Base-by-base conservation (phyloP, 768 basidiomycete genomes). In the Rhizopogon vulgaris region DNA sequence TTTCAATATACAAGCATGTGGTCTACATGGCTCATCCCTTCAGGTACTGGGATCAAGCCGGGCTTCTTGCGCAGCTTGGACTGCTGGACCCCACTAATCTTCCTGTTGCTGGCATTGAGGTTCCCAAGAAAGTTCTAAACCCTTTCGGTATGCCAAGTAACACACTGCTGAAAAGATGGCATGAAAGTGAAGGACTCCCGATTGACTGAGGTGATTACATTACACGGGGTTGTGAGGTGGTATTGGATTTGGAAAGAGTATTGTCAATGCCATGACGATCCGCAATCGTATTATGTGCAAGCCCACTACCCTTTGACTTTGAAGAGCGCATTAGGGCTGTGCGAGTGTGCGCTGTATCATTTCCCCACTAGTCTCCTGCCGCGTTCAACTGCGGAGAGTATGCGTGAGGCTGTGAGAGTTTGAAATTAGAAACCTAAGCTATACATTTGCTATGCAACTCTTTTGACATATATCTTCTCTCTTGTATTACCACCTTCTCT, bases 1-100 rank as follows among this genome's bases (percentile, higher is more conserved):
- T 38, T 41, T 24, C 6, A 12, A 41, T 38, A 25, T 7, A 24
- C 32, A 17, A 24, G 17, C 14, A n/a, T 45, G 22, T 54, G 4
- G 4, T 36, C 17, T 24, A 52, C 38, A 32, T 42, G 4, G 37
- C 48, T 10, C 14, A 18, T 18, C 10, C 48, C 41, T 28, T 56
- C 18, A 75, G 73, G 41, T 75, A 75, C 52, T 75, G 76, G 76
- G 76, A 77, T 48, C 76, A 78, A 58, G 76, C 76, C n/a, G 73
- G 72, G 9, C 43, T 69, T 12, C 65, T 78, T 18, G 71, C 71
- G 14, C 77, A 77, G 57, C 68, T 74, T 28, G 72, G 70, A 15
- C 61, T 72, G n/a, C 56, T 74, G 17, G 60, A 69, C 30, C 56
- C 65, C 5, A 53, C 54, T 6, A 34, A 41, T 22, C 63, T 74